Conservation (phyloP, 768 basidiomycete genomes). For the Russula compacta region DNA sequence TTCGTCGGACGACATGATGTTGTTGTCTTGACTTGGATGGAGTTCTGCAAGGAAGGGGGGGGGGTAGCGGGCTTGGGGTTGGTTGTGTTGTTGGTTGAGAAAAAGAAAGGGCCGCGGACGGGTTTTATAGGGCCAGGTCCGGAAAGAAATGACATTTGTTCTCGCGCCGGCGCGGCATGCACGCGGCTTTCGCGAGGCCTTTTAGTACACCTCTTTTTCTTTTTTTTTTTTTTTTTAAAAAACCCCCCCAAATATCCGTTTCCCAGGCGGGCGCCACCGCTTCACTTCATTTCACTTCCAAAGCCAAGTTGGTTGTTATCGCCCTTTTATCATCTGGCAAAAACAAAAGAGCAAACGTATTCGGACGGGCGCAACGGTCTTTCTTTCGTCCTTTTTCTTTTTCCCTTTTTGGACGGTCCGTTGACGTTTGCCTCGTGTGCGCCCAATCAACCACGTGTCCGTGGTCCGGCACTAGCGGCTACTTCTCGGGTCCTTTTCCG, state of each 20-base stretch:
- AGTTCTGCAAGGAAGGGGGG: not conserved
- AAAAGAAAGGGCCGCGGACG: not conserved
- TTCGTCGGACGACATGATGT: conserved; percentile 3
- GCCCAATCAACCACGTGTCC: conserved; percentile 16
- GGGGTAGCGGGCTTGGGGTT: not conserved
- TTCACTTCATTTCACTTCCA: too few relatives aligned
- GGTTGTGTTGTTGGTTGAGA: not conserved
- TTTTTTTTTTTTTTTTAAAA: not conserved
- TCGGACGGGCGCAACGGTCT: not conserved
- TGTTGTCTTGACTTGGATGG: not conserved
- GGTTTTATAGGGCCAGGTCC: conserved; percentile 11
- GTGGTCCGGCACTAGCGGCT: not conserved
- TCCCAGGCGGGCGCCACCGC: too few relatives aligned
- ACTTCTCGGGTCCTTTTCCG: not conserved
- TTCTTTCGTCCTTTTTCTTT: not conserved
- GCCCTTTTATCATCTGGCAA: too few relatives aligned
- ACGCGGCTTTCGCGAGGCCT: conserved; percentile 13
- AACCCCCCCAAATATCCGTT: too few relatives aligned
- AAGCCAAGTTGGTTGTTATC: too few relatives aligned
- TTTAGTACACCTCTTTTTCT: not conserved
- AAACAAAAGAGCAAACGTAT: not conserved
- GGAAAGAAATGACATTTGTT: conserved; percentile 3
- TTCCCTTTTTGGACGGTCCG: not conserved
- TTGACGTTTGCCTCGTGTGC: conserved; percentile 12
- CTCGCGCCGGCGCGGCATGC: not conserved